Conservation (phyloP, 208 protist species). For the Crithidia mellificae region DNA sequence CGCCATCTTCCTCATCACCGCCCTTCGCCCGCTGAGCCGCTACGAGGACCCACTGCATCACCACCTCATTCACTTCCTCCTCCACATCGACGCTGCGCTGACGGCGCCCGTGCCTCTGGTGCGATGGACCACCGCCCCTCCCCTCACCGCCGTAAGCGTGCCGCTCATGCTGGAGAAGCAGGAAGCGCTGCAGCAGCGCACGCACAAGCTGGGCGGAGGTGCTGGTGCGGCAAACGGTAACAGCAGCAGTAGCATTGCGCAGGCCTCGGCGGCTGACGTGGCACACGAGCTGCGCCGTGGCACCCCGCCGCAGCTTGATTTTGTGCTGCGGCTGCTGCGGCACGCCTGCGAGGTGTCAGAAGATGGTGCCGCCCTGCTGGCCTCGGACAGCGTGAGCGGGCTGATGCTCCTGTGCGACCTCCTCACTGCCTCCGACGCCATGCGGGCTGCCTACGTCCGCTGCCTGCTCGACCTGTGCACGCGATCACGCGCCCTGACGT, state of each 20-base stretch:
- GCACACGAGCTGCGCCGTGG: constrained; percentile 49
- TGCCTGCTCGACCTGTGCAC: constrained; percentile 50
- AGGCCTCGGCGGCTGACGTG: constrained; percentile 52
- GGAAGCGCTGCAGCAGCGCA: constrained; percentile 41
- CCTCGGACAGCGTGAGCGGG: constrained; percentile 50
- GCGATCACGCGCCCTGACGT: constrained; percentile 52
- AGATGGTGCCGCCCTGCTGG: constrained; percentile 68
- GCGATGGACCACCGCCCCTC: constrained; percentile 61
- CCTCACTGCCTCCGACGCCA: constrained; percentile 53
- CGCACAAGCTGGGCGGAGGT: constrained; percentile 13
- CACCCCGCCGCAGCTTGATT: constrained; percentile 66
- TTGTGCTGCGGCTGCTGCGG: constrained; percentile 56
- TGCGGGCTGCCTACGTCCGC: constrained; percentile 49
- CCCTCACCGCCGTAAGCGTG: constrained; percentile 61
- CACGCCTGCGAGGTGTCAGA: constrained; percentile 68
- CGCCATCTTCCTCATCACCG: constrained; percentile 64
- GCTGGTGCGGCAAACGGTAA: background rate
- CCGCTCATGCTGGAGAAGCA: constrained; percentile 84
- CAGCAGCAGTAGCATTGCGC: constrained; percentile 36
- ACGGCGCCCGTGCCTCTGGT: constrained; percentile 62
- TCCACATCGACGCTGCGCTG: constrained; percentile 51
- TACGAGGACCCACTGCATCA: constrained; percentile 71
- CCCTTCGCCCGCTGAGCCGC: constrained; percentile 48
- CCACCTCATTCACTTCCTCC: constrained; percentile 72
- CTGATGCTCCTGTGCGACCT: constrained; percentile 71